Evolutionary conservation across 2,329 filamentous ascomycete species (phyloP), one percentile per base, ranked within the genome.

Genomic region (Aulographum hederae): DNA sequence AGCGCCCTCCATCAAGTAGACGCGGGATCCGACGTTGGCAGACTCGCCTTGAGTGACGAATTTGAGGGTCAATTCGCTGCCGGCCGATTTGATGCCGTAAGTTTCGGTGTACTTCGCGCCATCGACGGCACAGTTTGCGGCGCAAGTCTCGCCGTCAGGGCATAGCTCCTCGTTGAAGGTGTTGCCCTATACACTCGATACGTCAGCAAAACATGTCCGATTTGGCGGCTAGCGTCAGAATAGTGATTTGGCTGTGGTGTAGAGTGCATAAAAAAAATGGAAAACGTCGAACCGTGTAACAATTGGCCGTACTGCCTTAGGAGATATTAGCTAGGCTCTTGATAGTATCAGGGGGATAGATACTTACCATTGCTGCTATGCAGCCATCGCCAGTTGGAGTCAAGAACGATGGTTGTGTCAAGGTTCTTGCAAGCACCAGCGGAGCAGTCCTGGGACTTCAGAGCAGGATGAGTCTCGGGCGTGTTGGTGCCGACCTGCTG

Each of bases 1-100:
- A 36, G 53, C 51, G 34, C 35, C 37, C 40, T 52, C 53, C 49
- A 58, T 51, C 33, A 57, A 44, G 43, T 57, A 58, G 38, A 51
- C 52, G 37, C 54, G 53, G 26, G 51, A 54, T 32, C 54, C 54
- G 28, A 57, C 44, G 41, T 57, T 57, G 38, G 42, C 51, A 17
- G 46, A 51, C 16, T 44, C 40, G 42, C 58, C 54, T 42, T 65
- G 56, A 38, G 65, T 71, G 39, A 71, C 65, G 41, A 73, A 70
- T 48, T 63, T 63, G 39, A 73, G 53, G 42, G 52, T 64, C 40
- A 73, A 53, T 36, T 59, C 50, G 44, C 58, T 57, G 41, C 60
- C 61, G 43, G 53, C 60, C 34, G 68, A 56, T 25, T 56, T 62
- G 42, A 69, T 61, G 41, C 69, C 54, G 34, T 58, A 58, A 21